These are phyloP conservation scores for Phellinidium pouzarii DNA, from an alignment of 1,284 basidiomycete species.

Conservation along the genomic window DNA sequence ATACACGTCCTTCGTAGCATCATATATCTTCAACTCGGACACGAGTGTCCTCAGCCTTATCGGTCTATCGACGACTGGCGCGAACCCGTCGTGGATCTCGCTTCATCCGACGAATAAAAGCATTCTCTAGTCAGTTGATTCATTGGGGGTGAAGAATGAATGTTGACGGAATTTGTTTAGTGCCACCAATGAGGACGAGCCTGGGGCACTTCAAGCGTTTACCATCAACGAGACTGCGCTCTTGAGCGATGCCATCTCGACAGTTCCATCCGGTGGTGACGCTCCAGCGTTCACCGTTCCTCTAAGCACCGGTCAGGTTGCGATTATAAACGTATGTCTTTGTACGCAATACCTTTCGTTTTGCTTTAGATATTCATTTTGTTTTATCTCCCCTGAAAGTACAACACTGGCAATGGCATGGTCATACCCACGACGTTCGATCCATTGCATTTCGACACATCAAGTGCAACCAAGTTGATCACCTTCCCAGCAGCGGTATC, in stretches of 20 bases:
- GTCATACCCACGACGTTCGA: conserved; percentile 41
- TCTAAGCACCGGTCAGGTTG: conserved; percentile 50
- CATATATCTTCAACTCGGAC: conserved; percentile 49
- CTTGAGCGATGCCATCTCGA: conserved; percentile 41
- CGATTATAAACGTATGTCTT: conserved; percentile 46
- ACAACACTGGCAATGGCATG: conserved; percentile 48
- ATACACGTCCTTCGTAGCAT: conserved; percentile 52
- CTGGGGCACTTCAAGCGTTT: conserved; percentile 52
- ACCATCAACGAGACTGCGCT: conserved; percentile 38
- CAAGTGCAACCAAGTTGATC: conserved; percentile 33
- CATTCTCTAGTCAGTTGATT: conserved; percentile 47
- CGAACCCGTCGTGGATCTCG: conserved; percentile 51
- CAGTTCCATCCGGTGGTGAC: conserved; percentile 43
- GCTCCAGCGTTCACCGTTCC: conserved; percentile 44
- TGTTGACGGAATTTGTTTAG: conserved; percentile 28
- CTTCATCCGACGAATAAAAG: conserved; percentile 44
- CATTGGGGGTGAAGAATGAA: background rate
- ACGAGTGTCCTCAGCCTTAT: conserved; percentile 39
- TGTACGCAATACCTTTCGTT: background rate
- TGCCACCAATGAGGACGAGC: conserved; percentile 45
- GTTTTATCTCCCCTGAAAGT: conserved; percentile 32
- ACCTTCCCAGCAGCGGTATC: conserved; percentile 48
- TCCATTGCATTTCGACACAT: conserved; percentile 35
- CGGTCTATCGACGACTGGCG: conserved; percentile 43
- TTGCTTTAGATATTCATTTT: background rate